These are phyloP conservation scores for Lentinula sp. DNA, from an alignment of 768 basidiomycete genomes.

Conservation along the genomic window DNA sequence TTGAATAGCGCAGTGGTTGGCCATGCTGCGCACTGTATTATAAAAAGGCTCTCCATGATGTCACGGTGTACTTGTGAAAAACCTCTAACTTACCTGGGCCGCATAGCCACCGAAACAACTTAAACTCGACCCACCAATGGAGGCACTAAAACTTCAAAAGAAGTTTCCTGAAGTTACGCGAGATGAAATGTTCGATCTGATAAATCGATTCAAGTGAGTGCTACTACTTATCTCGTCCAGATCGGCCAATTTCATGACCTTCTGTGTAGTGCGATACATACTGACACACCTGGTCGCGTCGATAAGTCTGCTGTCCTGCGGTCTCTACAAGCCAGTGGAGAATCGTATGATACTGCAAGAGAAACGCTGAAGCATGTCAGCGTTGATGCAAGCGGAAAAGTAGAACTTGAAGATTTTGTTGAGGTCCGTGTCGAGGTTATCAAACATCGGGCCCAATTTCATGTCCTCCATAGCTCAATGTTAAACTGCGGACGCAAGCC, in stretches of 20 bases:
- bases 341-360: conserved; percentile 85
- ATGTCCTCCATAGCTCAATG: conserved; percentile 53
- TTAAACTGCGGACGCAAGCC: conserved; percentile 61
- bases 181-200: conserved; percentile 93
- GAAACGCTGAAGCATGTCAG: conserved; percentile 92
- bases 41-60: neutral
- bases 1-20: too few species aligned
- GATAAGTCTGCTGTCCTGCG: conserved; percentile 81
- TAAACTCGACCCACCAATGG: conserved; percentile 40
- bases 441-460: neutral
- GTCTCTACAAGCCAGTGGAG: conserved; percentile 70
- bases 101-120: neutral
- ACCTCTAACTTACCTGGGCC: neutral
- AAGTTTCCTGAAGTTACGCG: conserved; percentile 88
- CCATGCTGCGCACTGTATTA: too few species aligned
- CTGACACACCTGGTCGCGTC: conserved; percentile 77
- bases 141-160: conserved; percentile 81
- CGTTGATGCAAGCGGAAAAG: conserved; percentile 91
- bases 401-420: conserved; percentile 98
- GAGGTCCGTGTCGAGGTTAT: conserved; percentile 54
- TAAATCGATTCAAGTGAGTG: conserved; percentile 93
- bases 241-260: neutral
- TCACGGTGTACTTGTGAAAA: neutral
- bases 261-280: conserved; percentile 54
- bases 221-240: neutral